These are phyloP conservation scores for Metschnikowia cubensis DNA, from an alignment of 805 yeast species.

Conservation along the genomic window DNA sequence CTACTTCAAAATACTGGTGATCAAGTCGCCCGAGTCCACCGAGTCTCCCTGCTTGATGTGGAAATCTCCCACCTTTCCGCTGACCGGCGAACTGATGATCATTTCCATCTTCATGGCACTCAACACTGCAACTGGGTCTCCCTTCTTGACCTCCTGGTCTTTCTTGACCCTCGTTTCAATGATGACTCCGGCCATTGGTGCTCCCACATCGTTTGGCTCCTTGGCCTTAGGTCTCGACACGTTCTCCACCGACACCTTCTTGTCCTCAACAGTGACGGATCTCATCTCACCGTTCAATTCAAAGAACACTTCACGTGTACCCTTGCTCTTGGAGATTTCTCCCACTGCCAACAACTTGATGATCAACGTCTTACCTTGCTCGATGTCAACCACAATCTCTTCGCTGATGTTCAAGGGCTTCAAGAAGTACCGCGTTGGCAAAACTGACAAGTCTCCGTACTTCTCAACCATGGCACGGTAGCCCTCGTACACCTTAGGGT, in stretches of 20 bases:
- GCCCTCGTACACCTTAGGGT: slow-evolving; percentile 94
- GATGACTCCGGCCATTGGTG: slow-evolving; percentile 99
- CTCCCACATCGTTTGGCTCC: slow-evolving; percentile 90
- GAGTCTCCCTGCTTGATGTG: slow-evolving; percentile 86
- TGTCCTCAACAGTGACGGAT: slow-evolving; percentile 89
- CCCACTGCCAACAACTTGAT: slow-evolving; percentile 91
- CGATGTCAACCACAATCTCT: slow-evolving; percentile 85
- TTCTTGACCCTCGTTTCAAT: slow-evolving; percentile 89
- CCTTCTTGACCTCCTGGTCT: slow-evolving; percentile 89
- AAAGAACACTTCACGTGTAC: slow-evolving; percentile 93
- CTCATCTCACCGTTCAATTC: slow-evolving; percentile 98
- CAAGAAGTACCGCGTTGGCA: slow-evolving; percentile 89
- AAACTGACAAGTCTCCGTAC: slow-evolving; percentile 89
- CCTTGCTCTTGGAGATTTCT: slow-evolving; percentile 78
- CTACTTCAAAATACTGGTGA: slow-evolving; percentile 38
- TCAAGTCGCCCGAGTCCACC: slow-evolving; percentile 90
- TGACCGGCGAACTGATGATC: slow-evolving; percentile 90
- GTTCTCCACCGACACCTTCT: slow-evolving; percentile 78
- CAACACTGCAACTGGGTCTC: slow-evolving; percentile 89
- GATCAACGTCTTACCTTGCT: slow-evolving; percentile 90
- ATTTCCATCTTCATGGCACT: slow-evolving; percentile 99
- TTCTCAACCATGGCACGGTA: slow-evolving; percentile 68
- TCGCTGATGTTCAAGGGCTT: slow-evolving; percentile 85
- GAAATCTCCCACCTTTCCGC: slow-evolving; percentile 78
- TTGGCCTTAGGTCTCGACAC: slow-evolving; percentile 89